Conservation (phyloP, 2,329 filamentous ascomycete species). For the Exophiala spinifera region DNA sequence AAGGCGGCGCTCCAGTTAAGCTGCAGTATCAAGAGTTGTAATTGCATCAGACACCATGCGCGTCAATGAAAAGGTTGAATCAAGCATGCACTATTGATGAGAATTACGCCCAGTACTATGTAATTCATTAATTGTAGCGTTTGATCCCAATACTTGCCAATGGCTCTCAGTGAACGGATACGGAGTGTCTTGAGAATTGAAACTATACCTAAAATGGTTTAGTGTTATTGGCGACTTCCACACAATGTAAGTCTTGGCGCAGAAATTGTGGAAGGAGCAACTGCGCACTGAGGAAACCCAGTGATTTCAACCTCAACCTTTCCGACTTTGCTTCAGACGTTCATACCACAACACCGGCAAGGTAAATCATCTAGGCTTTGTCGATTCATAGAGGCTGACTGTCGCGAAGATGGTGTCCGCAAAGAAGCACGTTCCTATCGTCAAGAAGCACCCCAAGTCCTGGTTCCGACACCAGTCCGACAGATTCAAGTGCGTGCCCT, state of each 20-base stretch:
- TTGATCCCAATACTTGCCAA: too few species aligned
- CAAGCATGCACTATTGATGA: too few species aligned
- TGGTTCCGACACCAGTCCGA: slow-evolving; percentile 98
- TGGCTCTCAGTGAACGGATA: too few species aligned
- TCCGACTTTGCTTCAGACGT: slow-evolving; percentile 38
- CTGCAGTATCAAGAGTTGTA: slow-evolving; percentile 27
- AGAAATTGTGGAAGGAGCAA: slow-evolving; percentile 7
- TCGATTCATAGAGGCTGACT: slow-evolving; percentile 1
- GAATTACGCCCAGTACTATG: background rate
- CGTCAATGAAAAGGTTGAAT: too few species aligned
- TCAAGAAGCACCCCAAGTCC: slow-evolving; percentile 98
- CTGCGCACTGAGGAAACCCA: slow-evolving; percentile 27
- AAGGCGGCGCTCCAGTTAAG: slow-evolving; percentile 25
- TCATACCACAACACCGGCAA: slow-evolving; percentile 45
- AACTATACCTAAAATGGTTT: background rate
- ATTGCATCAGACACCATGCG: slow-evolving; percentile 10
- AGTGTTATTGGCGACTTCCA: background rate
- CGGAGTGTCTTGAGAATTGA: too few species aligned
- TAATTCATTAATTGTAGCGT: too few species aligned
- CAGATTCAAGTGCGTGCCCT: slow-evolving; percentile 86
- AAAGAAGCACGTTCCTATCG: slow-evolving; percentile 98
- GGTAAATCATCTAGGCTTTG: slow-evolving; percentile 32
- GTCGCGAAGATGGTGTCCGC: slow-evolving; percentile 83
- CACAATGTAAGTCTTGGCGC: slow-evolving; percentile 15
- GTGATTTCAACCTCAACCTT: slow-evolving; percentile 41